phyloP scores from a whole-genome alignment of 2,329 filamentous ascomycete species.

The Alternaria conjuncta region DNA sequence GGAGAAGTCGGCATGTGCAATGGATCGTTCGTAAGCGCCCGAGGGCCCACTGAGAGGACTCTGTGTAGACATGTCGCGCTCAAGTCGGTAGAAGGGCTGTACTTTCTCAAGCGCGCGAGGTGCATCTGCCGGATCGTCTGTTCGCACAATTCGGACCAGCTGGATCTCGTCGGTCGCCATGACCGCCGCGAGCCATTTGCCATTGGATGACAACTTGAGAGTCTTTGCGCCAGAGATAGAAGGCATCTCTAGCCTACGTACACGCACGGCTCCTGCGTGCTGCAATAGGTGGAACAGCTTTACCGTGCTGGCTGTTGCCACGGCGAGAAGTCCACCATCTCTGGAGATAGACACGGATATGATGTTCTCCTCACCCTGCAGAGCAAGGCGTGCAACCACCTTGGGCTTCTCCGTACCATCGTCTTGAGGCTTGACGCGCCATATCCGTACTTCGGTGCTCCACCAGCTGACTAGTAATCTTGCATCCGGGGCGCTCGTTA shows the following conservation, averaged over 20 bases:
- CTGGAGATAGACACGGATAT: constrained; percentile 74
- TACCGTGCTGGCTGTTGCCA: constrained; percentile 75
- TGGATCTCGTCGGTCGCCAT: constrained; percentile 54
- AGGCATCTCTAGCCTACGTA: constrained; percentile 74
- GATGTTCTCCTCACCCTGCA: constrained; percentile 77
- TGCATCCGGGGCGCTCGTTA: constrained; percentile 74
- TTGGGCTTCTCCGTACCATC: constrained; percentile 53
- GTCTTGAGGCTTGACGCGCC: constrained; percentile 65
- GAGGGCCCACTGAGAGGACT: constrained; percentile 66
- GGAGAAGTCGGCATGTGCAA: constrained; percentile 79
- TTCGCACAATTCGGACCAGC: constrained; percentile 56
- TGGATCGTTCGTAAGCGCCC: constrained; percentile 76
- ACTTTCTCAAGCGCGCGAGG: constrained; percentile 47
- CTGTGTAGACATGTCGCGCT: constrained; percentile 32
- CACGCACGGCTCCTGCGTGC: constrained; percentile 63
- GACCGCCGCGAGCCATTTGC: constrained; percentile 70
- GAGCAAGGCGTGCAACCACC: constrained; percentile 48
- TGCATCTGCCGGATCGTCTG: constrained; percentile 48
- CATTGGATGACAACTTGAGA: constrained; percentile 73
- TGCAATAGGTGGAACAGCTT: constrained; percentile 77
- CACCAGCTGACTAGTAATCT: constrained; percentile 90
- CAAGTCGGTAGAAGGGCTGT: constrained; percentile 49
- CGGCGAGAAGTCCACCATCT: constrained; percentile 75
- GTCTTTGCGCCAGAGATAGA: constrained; percentile 70
- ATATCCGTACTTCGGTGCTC: constrained; percentile 86